Base-by-base conservation (phyloP, 345 rosid species). In the Mallotus nudiflorus region DNA sequence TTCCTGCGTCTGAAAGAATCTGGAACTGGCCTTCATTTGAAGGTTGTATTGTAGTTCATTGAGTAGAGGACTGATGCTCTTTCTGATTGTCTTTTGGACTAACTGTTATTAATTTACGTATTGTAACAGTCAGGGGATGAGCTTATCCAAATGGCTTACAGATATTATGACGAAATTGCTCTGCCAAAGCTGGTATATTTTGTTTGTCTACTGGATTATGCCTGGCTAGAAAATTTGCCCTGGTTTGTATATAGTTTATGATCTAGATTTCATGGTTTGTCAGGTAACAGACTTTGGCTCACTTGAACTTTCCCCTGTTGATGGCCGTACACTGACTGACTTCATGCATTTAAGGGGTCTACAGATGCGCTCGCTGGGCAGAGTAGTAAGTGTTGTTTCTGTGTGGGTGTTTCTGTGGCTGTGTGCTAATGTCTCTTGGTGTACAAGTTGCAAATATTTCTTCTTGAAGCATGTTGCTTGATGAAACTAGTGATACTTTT, bases 231-330 rank as follows among this genome's bases (percentile, higher is more conserved):
- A 27, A 50, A 14, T 29, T 24, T 53, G 24, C 10, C 18, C 9
- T 9, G 11, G 50, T 18, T 18, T 60, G 28, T 67, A 31, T 27
- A 31, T 29, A 53, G 74, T 27, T 68, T 29, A 35, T 70, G 58
- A 60, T 58, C 68, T 45, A 49, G 75, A 55, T 74, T 42, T 67
- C 55, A 8, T 73, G 42, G 66, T 68, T 65, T 55, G 62, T 72
- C 78, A 94, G 98, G 98, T 94, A 71, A 91, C 96, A 73, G 98
- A 94, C 82, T 94, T 94, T 82, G 97, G 96, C 68, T 94, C 96
- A 69, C 96, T 94, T 55, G 98, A 94, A 82, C 97, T 94, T 83
- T 94, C 98, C 51, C 98, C 98, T 2, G 98, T 94, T 0, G 98
- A 94, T 71, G 98, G 98, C 65, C 89, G 96, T 82, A 91, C 98